Evolutionary conservation across 2,329 filamentous ascomycete species (phyloP), one percentile per base, ranked within the genome.

Genomic region (Neonectria ditissima): DNA sequence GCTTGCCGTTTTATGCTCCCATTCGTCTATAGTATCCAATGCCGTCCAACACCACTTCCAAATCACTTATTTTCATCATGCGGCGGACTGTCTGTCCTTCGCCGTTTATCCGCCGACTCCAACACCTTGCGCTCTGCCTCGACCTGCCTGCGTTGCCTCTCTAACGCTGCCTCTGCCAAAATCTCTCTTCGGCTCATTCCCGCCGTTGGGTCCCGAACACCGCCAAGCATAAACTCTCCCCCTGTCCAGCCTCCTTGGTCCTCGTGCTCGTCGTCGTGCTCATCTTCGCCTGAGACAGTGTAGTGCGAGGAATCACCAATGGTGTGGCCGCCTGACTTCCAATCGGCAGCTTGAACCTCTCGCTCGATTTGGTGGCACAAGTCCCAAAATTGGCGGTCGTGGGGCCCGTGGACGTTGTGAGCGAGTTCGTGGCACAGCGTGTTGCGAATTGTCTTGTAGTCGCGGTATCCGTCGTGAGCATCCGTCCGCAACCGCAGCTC

Each of bases 361-460:
- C 86, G 85, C 82, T 98, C 94, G 73, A 97, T 97, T 81, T 91
- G 86, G 70, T 89, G 90, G 69, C 92, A 97, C 72, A 99, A 78
- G 56, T 93, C 87, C 95, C 96, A 98, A 75, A 99, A 99, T 50
- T 92, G 82, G 18, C 88, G 83, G 78, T 98, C 94, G 77, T 99
- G 96, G 0, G 91, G 88, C 0, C 91, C 85, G 80, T 91, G 91
- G 10, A 97, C 92, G 73, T 97, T 97, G 79, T 99, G 96, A 69
- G 94, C 91, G 18, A 99, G 84, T 81, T 99, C 96, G 80, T 99
- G 96, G 75, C 95, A 98, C 13, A 99, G 83, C 48, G 96, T 98
- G 71, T 92, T 92, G 55, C 96, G 87, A 52, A 99, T 97, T 0
- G 91, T 94, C 72, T 91, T 91, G 80, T 98, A 99, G 76, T 97